Conservation (phyloP, 345 rosid genomes). For the Populus euphratica region DNA sequence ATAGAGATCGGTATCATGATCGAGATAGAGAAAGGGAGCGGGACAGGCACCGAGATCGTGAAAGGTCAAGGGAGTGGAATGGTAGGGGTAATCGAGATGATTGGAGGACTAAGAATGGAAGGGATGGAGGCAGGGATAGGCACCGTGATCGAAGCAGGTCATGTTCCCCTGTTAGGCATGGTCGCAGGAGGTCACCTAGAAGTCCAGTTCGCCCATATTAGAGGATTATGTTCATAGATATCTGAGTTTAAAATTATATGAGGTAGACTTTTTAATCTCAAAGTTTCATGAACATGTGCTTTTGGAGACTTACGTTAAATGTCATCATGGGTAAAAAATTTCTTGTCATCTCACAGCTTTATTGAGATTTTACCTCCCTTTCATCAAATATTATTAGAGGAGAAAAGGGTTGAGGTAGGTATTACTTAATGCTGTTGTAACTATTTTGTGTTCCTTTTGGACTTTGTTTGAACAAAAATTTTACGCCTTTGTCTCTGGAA, state of each 20-base stretch:
- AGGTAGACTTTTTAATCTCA: constrained; percentile 71
- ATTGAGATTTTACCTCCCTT: constrained; percentile 65
- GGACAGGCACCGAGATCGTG: constrained; percentile 54
- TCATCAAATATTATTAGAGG: constrained; percentile 58
- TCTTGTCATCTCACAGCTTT: constrained; percentile 79
- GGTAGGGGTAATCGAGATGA: constrained; percentile 56
- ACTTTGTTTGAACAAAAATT: constrained; percentile 32
- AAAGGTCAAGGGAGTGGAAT: constrained; percentile 55
- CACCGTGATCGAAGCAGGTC: constrained; percentile 72
- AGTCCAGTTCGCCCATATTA: constrained; percentile 68
- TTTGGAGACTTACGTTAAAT: constrained; percentile 43
- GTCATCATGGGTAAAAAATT: constrained; percentile 48
- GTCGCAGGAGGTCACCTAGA: constrained; percentile 66
- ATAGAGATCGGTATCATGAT: constrained; percentile 58
- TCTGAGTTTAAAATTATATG: constrained; percentile 53
- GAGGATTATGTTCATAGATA: constrained; percentile 50
- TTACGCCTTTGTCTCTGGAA: constrained; percentile 29
- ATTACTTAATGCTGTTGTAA: constrained; percentile 33
- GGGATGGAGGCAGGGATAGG: constrained; percentile 57
- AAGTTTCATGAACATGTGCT: constrained; percentile 43
- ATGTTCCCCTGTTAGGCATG: constrained; percentile 74
- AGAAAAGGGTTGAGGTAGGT: constrained; percentile 91
- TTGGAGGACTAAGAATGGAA: constrained; percentile 71
- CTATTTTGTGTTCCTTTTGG: constrained; percentile 28
- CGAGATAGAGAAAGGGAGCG: constrained; percentile 58